Evolutionary conservation across 2,329 filamentous ascomycete genomes (phyloP).

Genomic region (Cercospora zeina): DNA sequence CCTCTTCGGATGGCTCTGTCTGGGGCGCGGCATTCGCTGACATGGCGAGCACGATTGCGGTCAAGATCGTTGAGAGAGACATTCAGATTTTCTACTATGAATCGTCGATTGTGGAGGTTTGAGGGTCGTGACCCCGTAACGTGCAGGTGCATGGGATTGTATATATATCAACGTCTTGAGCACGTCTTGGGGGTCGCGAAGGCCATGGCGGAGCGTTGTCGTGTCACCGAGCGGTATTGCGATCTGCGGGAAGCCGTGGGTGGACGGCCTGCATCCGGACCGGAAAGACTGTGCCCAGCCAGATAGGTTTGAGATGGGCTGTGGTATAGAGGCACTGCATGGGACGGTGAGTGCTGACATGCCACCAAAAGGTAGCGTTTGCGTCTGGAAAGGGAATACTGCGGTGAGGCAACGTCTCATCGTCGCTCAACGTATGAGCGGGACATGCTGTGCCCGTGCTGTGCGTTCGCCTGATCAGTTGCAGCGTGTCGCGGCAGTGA

Average conservation of each 20-base stretch:
- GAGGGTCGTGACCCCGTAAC: background rate
- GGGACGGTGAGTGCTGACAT: background rate
- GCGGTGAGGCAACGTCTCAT: background rate
- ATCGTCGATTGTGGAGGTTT: background rate
- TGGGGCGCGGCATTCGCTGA: background rate
- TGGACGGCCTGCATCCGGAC: slow-evolving; percentile 1
- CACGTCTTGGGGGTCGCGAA: background rate
- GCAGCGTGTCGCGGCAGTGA: background rate
- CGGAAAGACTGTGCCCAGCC: background rate
- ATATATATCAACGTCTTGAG: background rate
- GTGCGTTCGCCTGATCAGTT: background rate
- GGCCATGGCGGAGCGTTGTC: background rate
- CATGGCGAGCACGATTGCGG: background rate
- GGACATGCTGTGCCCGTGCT: background rate
- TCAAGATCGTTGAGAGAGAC: background rate
- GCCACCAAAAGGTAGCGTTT: background rate
- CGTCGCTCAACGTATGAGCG: background rate
- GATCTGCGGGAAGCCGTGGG: background rate
- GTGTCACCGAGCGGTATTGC: slow-evolving; percentile 1
- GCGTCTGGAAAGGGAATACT: background rate
- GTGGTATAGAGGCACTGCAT: background rate
- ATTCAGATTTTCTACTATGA: background rate
- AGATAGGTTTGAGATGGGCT: background rate
- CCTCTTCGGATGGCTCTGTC: background rate
- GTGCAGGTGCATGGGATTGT: background rate